Evolutionary conservation across 768 basidiomycete species (phyloP), one percentile per base, ranked within the genome.

Genomic region (Tricholoma saponaceum): DNA sequence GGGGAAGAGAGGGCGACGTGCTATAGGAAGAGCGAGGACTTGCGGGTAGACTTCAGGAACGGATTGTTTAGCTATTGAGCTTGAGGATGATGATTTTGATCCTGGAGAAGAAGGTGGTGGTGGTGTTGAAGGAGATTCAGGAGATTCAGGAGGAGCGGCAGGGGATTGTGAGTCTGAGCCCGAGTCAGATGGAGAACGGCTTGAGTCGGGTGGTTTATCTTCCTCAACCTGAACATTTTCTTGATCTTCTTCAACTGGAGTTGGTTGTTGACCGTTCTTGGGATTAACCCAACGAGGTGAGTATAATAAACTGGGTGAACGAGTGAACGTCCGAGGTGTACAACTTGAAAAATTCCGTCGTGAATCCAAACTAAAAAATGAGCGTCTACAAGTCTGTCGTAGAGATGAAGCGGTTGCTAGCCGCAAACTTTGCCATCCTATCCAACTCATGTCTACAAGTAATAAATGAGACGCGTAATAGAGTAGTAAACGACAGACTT

Each of bases 11-110:
- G 96, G 96, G 16, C 96, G 83, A 43, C 95, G 87, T 30, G 94
- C 94, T 58, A 98, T 98, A 3, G 96, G 96, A 0, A 98, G 83
- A 2, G 95, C 96, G 25, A 98, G 83, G 43, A 98, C 88, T 69
- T 96, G 92, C 0, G 96, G 95, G 71, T 98, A 98, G 58, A 84
- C 67, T 70, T 94, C 92, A 0, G 95, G 95, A 4, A 97, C 87
- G 14, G 89, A 86, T 57, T 90, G 91, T 63, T 91, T 92, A 4
- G 92, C 86, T 63, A 92, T 88, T 20, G 88, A 80, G 62, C 61
- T 77, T 39, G 67, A 76, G 57, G 53, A 32, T 4, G 60, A 73
- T 60, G 66, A 78, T 49, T 53, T 58, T 0, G 62, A 51, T 22
- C 60, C 55, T 13, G 62, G 58, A 37, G 65, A 58, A 2, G 63